Conservation (phyloP, 179 eudicot species). For the Gypsophila paniculata region DNA sequence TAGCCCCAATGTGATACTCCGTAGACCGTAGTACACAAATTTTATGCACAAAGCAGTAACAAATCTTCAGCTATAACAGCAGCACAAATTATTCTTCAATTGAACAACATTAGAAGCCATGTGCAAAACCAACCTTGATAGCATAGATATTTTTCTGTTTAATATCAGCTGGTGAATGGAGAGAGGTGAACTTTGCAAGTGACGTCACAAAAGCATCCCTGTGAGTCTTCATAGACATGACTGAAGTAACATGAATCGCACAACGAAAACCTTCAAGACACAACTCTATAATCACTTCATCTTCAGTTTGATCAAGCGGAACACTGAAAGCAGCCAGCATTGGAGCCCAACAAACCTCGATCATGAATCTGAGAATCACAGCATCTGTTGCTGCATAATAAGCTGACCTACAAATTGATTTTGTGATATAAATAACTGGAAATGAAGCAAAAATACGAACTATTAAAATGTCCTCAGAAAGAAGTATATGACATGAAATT, state of each 20-base stretch:
- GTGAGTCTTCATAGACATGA: conserved; percentile 98
- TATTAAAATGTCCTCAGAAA: neutral
- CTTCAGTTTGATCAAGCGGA: conserved; percentile 97
- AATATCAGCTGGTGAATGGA: conserved; percentile 97
- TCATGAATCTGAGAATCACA: conserved; percentile 87
- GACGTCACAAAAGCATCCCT: conserved; percentile 98
- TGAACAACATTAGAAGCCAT: neutral
- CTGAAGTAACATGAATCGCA: conserved; percentile 97
- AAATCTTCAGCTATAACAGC: neutral
- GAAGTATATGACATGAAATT: neutral
- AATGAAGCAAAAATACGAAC: neutral
- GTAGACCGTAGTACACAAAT: neutral
- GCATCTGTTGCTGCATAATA: conserved; percentile 98
- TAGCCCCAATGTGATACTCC: neutral
- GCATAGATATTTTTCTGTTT: conserved; percentile 90
- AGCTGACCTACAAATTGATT: conserved; percentile 75
- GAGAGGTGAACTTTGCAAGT: conserved; percentile 86
- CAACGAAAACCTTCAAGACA: conserved; percentile 86
- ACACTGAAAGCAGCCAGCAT: conserved; percentile 99
- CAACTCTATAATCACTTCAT: conserved; percentile 57
- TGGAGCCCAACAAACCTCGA: conserved; percentile 99
- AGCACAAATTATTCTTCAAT: neutral
- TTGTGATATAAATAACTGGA: conserved; percentile 28
- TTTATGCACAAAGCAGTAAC: conserved; percentile 4
- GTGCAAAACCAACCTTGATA: conserved; percentile 62